phyloP scores from a whole-genome alignment of 1,139 yeast species.

The Saccharomyces hybrid region DNA sequence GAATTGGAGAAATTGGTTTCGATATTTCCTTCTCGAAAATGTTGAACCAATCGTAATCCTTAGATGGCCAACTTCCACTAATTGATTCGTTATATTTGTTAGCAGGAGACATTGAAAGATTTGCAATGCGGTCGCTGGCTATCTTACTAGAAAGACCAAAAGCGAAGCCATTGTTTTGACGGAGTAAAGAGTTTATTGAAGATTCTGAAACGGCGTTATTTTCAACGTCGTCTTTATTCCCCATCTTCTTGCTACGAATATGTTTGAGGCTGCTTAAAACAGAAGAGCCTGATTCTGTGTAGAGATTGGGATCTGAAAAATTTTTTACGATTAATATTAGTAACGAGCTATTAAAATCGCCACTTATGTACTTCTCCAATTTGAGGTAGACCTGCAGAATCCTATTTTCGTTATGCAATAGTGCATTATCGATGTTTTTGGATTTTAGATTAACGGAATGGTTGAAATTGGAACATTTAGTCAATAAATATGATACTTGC shows the following conservation, averaged over 20 bases:
- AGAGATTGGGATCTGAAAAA: constrained; percentile 37
- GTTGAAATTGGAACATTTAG: constrained; percentile 34
- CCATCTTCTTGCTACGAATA: constrained; percentile 12
- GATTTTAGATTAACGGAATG: constrained; percentile 24
- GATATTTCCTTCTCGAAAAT: constrained; percentile 31
- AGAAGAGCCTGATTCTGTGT: constrained; percentile 22
- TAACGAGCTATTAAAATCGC: constrained; percentile 41
- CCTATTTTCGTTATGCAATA: constrained; percentile 38
- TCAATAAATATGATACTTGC: constrained; percentile 39
- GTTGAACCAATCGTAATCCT: constrained; percentile 33
- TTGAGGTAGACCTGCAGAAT: constrained; percentile 38
- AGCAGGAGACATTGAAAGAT: constrained; percentile 18
- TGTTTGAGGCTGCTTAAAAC: constrained; percentile 19
- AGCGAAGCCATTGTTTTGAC: constrained; percentile 35
- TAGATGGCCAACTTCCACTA: constrained; percentile 21
- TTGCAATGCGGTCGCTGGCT: constrained; percentile 31
- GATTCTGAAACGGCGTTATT: constrained; percentile 17
- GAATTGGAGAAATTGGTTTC: constrained; percentile 34
- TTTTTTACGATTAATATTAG: constrained; percentile 40
- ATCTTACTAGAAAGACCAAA: constrained; percentile 42
- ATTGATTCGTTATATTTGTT: constrained; percentile 2
- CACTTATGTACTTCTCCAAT: constrained; percentile 35
- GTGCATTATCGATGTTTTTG: constrained; percentile 20
- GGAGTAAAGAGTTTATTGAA: constrained; percentile 18
- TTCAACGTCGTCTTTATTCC: constrained; percentile 16